Percentiles rank a stretch among this genome's conserved stretches.
These are phyloP conservation scores for Terfezia boudieri DNA, from an alignment of 495 filamentous ascomycete species.

Conservation along the genomic window DNA sequence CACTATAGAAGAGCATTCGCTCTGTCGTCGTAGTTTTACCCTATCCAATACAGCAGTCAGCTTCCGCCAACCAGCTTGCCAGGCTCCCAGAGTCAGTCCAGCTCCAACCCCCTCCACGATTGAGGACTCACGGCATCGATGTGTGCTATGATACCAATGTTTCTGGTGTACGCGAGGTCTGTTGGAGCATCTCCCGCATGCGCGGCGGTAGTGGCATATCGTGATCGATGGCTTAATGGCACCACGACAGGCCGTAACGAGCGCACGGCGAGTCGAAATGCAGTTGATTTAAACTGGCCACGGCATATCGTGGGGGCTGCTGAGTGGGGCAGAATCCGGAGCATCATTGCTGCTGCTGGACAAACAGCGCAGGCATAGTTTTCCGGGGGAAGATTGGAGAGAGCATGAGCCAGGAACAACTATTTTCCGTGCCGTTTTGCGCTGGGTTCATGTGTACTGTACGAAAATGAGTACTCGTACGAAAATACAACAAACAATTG, in stretches of 20 bases:
- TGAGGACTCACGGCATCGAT: conserved; percentile 61
- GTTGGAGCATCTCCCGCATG: background rate
- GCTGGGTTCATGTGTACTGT: no score
- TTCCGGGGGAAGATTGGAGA: no score
- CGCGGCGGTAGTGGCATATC: background rate
- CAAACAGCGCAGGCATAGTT: no score
- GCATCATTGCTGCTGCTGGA: no score
- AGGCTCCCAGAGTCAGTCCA: no score
- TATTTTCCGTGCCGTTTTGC: no score
- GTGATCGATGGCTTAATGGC: background rate
- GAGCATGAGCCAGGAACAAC: no score
- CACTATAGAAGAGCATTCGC: conserved; percentile 97
- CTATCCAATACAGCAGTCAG: conserved; percentile 21
- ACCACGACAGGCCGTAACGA: background rate
- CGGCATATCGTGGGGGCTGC: no score
- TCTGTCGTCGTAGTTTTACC: conserved; percentile 98
- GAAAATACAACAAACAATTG: no score
- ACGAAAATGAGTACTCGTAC: no score
- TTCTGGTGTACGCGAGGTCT: conserved; percentile 42
- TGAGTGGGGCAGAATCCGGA: no score
- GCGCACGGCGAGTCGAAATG: background rate
- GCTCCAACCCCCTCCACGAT: no score
- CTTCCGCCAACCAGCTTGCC: background rate
- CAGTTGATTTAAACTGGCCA: background rate
- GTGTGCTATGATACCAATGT: conserved; percentile 98